phyloP scores from a whole-genome alignment of 768 basidiomycete genomes.

The Boletales sp. region DNA sequence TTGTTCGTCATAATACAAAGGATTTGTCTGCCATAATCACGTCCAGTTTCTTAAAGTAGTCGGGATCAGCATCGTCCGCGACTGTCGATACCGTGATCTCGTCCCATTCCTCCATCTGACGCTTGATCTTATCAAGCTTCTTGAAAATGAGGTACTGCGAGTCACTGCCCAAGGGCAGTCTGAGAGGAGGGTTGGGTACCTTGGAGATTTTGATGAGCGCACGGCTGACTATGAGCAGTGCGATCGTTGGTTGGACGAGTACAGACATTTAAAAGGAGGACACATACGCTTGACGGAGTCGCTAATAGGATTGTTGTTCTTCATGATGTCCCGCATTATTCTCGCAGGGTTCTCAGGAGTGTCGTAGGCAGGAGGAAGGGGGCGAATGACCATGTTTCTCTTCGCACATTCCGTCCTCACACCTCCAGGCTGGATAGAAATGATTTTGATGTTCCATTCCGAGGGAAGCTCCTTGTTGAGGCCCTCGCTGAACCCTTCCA shows the following conservation, averaged over 20 bases:
- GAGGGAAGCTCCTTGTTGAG: constrained; percentile 20
- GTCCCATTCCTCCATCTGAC: constrained; percentile 13
- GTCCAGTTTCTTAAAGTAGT: constrained; percentile 7
- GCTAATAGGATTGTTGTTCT: not conserved
- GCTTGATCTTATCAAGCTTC: constrained; percentile 17
- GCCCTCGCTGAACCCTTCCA: constrained; percentile 25
- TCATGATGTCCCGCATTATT: constrained; percentile 10
- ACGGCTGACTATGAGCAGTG: constrained; percentile 8
- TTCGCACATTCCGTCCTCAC: constrained; percentile 21
- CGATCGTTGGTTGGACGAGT: not conserved
- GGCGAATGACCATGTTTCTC: constrained; percentile 12
- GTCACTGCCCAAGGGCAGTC: constrained; percentile 18
- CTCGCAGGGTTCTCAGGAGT: constrained; percentile 13
- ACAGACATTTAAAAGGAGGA: not conserved
- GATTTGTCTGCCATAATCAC: not conserved
- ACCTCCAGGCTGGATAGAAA: constrained; percentile 18
- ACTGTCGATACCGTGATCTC: constrained; percentile 13
- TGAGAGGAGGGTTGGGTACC: constrained; percentile 18
- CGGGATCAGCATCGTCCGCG: constrained; percentile 20
- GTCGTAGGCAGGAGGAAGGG: constrained; percentile 15
- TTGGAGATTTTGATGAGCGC: constrained; percentile 16
- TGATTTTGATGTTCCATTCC: constrained; percentile 28
- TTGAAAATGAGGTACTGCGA: constrained; percentile 12
- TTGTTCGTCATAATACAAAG: not conserved
- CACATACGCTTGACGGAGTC: constrained; percentile 15